Conservation (phyloP, 495 filamentous ascomycete genomes). For the Neurospora intermedia region DNA sequence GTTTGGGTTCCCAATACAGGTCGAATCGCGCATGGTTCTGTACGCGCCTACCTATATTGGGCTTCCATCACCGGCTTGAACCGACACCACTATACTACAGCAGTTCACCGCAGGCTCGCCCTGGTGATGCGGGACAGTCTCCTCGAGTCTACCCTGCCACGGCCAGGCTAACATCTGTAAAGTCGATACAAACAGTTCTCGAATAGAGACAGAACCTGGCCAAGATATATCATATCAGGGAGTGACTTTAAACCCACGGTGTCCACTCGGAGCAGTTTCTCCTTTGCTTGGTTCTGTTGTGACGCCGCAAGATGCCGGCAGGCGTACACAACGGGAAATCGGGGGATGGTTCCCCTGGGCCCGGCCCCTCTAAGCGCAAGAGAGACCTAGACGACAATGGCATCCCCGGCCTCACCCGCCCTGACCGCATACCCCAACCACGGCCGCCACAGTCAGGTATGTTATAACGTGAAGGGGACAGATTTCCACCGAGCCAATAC, state of each 20-base stretch:
- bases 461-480: conserved; percentile 4
- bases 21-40: neutral
- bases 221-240: neutral
- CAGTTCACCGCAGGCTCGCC: neutral
- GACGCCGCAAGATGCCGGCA: neutral
- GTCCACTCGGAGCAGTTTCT: neutral
- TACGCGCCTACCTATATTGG: neutral
- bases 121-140: neutral
- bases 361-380: conserved; percentile 24
- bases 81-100: neutral
- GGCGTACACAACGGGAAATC: neutral
- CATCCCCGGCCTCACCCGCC: conserved; percentile 17
- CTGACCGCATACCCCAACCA: conserved; percentile 34
- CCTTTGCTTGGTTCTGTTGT: neutral
- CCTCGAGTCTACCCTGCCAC: neutral
- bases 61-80: neutral
- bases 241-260: neutral
- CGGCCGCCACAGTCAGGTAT: conserved; percentile 34
- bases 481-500: neutral
- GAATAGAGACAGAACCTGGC: neutral
- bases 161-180: neutral
- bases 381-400: conserved; percentile 30
- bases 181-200: neutral
- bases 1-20: neutral
- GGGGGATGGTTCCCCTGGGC: neutral